A percentile compares a stretch with the other conserved stretches of the same genome.
These are phyloP conservation scores for Globisporangium rhizosaccharum DNA, from an alignment of 352 stramenopile genomes.

Conservation along the genomic window DNA sequence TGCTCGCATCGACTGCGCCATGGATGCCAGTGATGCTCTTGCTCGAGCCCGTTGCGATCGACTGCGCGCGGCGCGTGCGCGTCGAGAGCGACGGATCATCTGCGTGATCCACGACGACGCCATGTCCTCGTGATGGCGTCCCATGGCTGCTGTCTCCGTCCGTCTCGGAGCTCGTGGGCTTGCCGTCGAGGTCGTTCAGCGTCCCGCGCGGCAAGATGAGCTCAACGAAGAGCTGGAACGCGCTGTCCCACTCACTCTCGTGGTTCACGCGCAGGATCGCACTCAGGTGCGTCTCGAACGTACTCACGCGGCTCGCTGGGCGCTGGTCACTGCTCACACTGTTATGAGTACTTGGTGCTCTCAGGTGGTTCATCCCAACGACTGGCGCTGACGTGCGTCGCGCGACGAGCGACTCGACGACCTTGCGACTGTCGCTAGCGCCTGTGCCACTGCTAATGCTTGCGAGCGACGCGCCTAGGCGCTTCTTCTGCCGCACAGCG, in stretches of 20 bases:
- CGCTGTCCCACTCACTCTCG: constrained; percentile 30
- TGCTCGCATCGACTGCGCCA: background rate
- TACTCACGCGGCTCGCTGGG: background rate
- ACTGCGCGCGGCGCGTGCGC: constrained; percentile 7
- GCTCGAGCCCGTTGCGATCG: constrained; percentile 1
- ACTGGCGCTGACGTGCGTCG: constrained; percentile 4
- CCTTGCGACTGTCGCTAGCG: background rate
- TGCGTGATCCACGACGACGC: background rate
- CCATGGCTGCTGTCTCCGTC: background rate
- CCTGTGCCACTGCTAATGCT: constrained; percentile 12
- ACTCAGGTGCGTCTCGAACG: constrained; percentile 10
- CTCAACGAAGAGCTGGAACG: constrained; percentile 45
- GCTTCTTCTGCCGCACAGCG: constrained; percentile 28
- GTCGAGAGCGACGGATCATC: constrained; percentile 4
- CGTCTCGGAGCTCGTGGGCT: background rate
- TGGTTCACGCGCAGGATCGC: constrained; percentile 13
- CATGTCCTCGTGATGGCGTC: background rate
- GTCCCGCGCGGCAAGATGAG: constrained; percentile 35
- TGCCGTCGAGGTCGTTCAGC: constrained; percentile 19
- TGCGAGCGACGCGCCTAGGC: constrained; percentile 7
- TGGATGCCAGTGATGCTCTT: background rate
- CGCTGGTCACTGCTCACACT: background rate
- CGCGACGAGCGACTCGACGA: background rate
- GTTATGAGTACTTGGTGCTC: background rate
- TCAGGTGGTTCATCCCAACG: background rate